Base-by-base conservation (phyloP, 768 basidiomycete species). In the Leucocoprinus leucothites region DNA sequence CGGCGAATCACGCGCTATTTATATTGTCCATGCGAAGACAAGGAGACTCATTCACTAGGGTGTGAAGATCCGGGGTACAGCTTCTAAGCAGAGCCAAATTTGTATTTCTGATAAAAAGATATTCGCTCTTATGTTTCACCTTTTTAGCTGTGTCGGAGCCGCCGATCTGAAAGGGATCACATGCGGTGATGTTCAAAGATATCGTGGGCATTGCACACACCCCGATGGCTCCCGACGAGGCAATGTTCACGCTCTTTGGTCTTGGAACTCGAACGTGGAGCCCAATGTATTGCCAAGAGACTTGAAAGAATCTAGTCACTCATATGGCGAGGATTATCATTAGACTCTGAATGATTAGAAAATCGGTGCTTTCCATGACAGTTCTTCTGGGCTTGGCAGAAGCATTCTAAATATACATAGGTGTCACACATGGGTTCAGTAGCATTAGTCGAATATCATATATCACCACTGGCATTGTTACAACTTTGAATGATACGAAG, bases 321-420 rank as follows among this genome's bases (percentile, higher is more conserved):
- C 46, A 48, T 40, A 28, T 41, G 40, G 53, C 13, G 25, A 46
- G 34, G 31, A 25, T 22, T 47, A 53, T 46, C 44, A 53, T 46
- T 47, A 47, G 44, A 24, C 13, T 35, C 34, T 38, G 44, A 21
- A 35, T 38, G 43, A 24, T 53, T 43, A 25, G 43, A 24, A 4
- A 22, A 16, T 38, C 14, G 14, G 22, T 46, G 48, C 35, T 53
- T 53, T n/a, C 34, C 52, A 46, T 36, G 18, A 45, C 19, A 19
- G 36, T n/a, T 38, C 36, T 55, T 55, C 46, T 42, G 26, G 19
- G 53, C 53, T 48, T 55, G 46, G 53, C 53, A 41, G 18, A n/a
- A 11, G 18, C 3, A 14, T 25, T 6, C 36, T 41, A 34, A 41
- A 48, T 48, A 26, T 53, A 51, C n/a, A 11, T 36, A 36, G 7